phyloP scores from a whole-genome alignment of 805 yeast genomes.

The Cyberlindnera amylophila region DNA sequence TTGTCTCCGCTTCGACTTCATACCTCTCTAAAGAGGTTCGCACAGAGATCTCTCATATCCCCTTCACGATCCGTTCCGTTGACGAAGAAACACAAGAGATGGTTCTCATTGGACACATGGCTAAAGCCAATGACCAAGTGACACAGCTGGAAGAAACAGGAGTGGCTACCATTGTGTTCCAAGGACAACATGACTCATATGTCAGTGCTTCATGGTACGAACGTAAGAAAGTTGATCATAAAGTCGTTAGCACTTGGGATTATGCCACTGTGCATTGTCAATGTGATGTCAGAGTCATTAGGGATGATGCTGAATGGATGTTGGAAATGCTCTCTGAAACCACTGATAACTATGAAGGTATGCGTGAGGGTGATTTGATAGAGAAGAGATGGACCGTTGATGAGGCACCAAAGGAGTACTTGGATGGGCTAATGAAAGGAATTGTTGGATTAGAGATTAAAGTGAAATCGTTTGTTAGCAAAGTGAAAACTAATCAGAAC shows the following conservation, averaged over 20 bases:
- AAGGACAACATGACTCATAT: constrained; percentile 43
- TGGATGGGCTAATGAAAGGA: constrained; percentile 40
- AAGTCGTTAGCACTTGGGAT: constrained; percentile 71
- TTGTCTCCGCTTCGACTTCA: constrained; percentile 34
- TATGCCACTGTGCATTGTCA: constrained; percentile 53
- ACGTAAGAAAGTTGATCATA: constrained; percentile 50
- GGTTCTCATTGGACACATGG: constrained; percentile 50
- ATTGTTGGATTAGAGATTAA: constrained; percentile 56
- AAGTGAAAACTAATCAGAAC: constrained; percentile 58
- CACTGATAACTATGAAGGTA: constrained; percentile 44
- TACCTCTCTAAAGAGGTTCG: constrained; percentile 27
- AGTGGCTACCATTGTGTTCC: constrained; percentile 48
- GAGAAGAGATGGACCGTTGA: constrained; percentile 46
- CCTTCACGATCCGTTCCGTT: constrained; percentile 41
- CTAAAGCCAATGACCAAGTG: constrained; percentile 48
- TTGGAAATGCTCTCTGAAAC: constrained; percentile 40
- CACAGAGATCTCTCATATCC: constrained; percentile 53
- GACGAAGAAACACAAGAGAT: constrained; percentile 32
- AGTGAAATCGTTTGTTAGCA: constrained; percentile 43
- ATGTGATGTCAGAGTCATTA: constrained; percentile 44
- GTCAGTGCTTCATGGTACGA: constrained; percentile 60
- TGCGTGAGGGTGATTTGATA: constrained; percentile 25
- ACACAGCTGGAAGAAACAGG: constrained; percentile 34
- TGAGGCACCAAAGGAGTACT: constrained; percentile 52
- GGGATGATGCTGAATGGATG: constrained; percentile 45